These are phyloP conservation scores for Creolimax fragrantissima DNA, from an alignment of 78 protist species.

Conservation along the genomic window DNA sequence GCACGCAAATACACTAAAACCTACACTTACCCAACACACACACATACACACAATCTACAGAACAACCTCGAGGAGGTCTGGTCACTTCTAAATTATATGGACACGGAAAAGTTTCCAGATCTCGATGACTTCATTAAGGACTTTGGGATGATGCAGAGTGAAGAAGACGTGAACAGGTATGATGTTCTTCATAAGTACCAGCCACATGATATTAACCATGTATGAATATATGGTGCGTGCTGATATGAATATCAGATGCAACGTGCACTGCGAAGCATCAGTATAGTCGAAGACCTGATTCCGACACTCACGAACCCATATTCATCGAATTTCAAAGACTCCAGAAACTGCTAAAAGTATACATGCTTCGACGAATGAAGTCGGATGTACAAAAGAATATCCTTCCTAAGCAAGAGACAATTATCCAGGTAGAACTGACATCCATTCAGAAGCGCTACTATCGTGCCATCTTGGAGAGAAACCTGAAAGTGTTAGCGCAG, in stretches of 20 bases:
- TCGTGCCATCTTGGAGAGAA: slow-evolving; percentile 79
- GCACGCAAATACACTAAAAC: too few relatives aligned
- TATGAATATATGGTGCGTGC: too few relatives aligned
- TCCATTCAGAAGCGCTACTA: slow-evolving; percentile 78
- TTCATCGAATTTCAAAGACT: too few relatives aligned
- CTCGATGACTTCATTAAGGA: background rate
- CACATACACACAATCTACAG: too few relatives aligned
- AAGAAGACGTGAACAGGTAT: background rate
- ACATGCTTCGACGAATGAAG: slow-evolving; percentile 71
- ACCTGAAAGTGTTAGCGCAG: slow-evolving; percentile 52
- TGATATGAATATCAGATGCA: too few relatives aligned
- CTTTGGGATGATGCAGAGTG: background rate
- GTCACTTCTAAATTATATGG: slow-evolving; percentile 80
- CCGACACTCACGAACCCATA: too few relatives aligned
- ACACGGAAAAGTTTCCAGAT: background rate
- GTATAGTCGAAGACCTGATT: too few relatives aligned
- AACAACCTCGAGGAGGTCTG: slow-evolving; percentile 65
- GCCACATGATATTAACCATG: too few relatives aligned
- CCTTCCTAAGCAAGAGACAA: slow-evolving; percentile 77
- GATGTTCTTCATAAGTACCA: too few relatives aligned
- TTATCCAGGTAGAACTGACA: slow-evolving; percentile 76
- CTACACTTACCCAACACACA: slow-evolving; percentile 71
- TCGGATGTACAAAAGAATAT: slow-evolving; percentile 75
- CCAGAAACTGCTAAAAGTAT: slow-evolving; percentile 18
- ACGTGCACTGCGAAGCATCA: too few relatives aligned